phyloP scores from a whole-genome alignment of 805 yeast genomes.

The Ogataea pini region DNA sequence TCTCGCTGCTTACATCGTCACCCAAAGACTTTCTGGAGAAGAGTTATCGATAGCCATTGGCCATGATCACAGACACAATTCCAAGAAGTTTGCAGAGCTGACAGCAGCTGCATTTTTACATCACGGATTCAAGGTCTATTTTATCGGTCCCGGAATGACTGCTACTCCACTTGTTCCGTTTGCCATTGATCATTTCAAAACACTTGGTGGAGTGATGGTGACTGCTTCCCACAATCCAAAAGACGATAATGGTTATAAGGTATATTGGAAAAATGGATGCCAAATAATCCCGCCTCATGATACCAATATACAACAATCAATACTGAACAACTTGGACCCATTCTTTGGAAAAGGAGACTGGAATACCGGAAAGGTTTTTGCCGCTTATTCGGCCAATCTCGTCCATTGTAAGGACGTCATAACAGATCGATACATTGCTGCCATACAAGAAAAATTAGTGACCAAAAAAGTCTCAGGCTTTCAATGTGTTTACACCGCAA shows the following conservation, averaged over 20 bases:
- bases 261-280: slow-evolving; percentile 90
- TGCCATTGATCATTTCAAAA: slow-evolving; percentile 60
- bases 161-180: slow-evolving; percentile 96
- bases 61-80: slow-evolving; percentile 87
- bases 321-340: slow-evolving; percentile 62
- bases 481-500: slow-evolving; percentile 81
- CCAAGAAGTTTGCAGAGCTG: slow-evolving; percentile 74
- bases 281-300: slow-evolving; percentile 96
- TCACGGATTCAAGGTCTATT: slow-evolving; percentile 70
- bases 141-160: slow-evolving; percentile 50
- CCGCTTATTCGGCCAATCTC: slow-evolving; percentile 30
- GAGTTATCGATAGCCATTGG: slow-evolving; percentile 66
- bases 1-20: slow-evolving; percentile 52
- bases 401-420: slow-evolving; percentile 44
- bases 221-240: slow-evolving; percentile 90
- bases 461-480: slow-evolving; percentile 33
- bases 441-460: slow-evolving; percentile 38
- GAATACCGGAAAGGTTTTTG: slow-evolving; percentile 35
- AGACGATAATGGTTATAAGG: slow-evolving; percentile 90
- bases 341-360: slow-evolving; percentile 45
- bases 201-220: slow-evolving; percentile 87
- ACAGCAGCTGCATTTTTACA: slow-evolving; percentile 73
- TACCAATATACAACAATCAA: slow-evolving; percentile 61
- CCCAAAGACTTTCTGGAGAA: slow-evolving; percentile 34
- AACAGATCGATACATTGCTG: slow-evolving; percentile 41